Evolutionary conservation across 2,329 filamentous ascomycete genomes (phyloP).

Genomic region (Monilinia fructicola): DNA sequence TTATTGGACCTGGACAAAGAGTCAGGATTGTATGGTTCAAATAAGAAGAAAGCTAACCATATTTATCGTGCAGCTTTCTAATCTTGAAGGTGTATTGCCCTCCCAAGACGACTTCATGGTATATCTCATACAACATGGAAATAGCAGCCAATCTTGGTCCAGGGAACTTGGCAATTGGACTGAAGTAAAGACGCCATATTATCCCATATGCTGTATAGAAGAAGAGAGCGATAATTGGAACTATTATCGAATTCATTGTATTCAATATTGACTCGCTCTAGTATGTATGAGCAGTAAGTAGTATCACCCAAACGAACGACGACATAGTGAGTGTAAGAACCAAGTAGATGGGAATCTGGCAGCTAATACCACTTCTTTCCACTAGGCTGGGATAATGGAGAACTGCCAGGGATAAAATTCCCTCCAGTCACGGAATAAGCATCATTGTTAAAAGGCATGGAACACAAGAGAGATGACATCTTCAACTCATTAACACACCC

Average conservation of each 20-base stretch:
- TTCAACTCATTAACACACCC: neutral
- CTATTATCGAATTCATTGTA: neutral
- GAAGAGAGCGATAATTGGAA: neutral
- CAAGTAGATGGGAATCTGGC: neutral
- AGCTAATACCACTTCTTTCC: neutral
- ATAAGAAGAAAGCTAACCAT: constrained; percentile 32
- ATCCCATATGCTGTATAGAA: constrained; percentile 18
- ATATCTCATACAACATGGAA: constrained; percentile 38
- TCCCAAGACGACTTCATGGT: constrained; percentile 46
- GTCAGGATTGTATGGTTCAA: neutral
- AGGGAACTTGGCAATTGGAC: constrained; percentile 40
- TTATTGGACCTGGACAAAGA: constrained; percentile 35
- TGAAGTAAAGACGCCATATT: constrained; percentile 40
- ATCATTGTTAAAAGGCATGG: neutral
- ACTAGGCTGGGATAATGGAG: neutral
- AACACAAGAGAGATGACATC: neutral
- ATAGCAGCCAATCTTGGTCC: constrained; percentile 41
- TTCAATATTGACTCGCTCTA: neutral
- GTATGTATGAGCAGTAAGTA: neutral
- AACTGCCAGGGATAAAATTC: neutral
- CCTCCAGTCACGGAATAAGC: neutral
- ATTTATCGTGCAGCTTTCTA: constrained; percentile 45
- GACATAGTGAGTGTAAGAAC: neutral
- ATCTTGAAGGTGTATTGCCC: constrained; percentile 48
- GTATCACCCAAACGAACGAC: neutral